These are phyloP conservation scores for Mucor plumbeus DNA, from an alignment of 371 early-diverging fungal species.

Conservation along the genomic window DNA sequence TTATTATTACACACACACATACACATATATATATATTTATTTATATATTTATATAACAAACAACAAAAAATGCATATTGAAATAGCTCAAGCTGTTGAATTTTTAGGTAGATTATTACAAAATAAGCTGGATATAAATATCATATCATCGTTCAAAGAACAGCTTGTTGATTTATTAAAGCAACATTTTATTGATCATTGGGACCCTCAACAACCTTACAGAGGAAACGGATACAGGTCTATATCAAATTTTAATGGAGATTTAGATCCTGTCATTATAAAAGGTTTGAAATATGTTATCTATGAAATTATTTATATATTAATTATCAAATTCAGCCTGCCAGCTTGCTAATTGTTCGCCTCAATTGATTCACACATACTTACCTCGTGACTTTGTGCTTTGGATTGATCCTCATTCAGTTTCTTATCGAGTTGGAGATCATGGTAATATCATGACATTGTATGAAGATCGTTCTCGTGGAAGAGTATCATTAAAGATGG, in stretches of 20 bases:
- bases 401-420: conserved; percentile 83
- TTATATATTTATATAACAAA: not conserved
- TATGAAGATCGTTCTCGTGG: conserved; percentile 67
- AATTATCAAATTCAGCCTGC: conserved; percentile 47
- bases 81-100: conserved; percentile 60
- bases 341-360: conserved; percentile 40
- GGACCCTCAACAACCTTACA: conserved; percentile 65
- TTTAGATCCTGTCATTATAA: conserved; percentile 63
- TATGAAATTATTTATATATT: not conserved
- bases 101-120: conserved; percentile 56
- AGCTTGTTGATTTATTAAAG: conserved; percentile 41
- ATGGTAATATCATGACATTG: conserved; percentile 68
- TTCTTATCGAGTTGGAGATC: conserved; percentile 77
- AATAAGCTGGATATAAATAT: conserved; percentile 37
- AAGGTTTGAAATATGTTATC: conserved; percentile 26
- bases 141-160: conserved; percentile 42
- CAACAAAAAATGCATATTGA: conserved; percentile 57
- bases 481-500: conserved; percentile 50
- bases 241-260: conserved; percentile 70
- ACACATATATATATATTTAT: too few relatives aligned
- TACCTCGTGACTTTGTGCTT: conserved; percentile 76
- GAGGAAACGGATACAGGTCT: conserved; percentile 78
- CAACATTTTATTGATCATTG: conserved; percentile 66
- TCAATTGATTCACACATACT: conserved; percentile 44
- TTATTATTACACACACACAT: too few relatives aligned